Evolutionary conservation across 352 stramenopile genomes (phyloP), one percentile per base, ranked within the genome.

Genomic region (Peronosclerospora sorghi): DNA sequence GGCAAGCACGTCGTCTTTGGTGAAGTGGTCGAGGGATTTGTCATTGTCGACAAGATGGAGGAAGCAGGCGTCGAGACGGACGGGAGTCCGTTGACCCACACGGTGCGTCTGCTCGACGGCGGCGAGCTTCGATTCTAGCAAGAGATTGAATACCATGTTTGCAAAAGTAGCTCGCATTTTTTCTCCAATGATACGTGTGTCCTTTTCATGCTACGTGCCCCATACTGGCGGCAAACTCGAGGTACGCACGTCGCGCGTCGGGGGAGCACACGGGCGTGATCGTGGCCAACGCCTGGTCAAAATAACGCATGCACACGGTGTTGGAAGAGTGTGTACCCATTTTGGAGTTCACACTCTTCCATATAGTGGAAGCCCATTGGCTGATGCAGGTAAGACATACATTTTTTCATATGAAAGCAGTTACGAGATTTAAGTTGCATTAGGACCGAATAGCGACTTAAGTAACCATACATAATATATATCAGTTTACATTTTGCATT

Each of bases 1-100:
- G 80, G 80, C 47, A 70, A 83, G 40, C 80, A 92, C 48, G 77
- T 88, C 17, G 73, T 92, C 18, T 92, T 92, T 51, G 80, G 80
- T 12, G 68, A 90, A 48, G 73, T 92, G 24, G 64, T 90, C 10
- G 80, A 87, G 6, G 80, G 80, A 14, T 88, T 89, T 50, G 59
- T 79, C 7, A 73, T 92, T 23, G 75, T 92, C 21, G 76, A 90
- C 58, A 70, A 68, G 57, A 90, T 92, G 80, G 80, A 92, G 45
- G 41, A 56, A 12, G 73, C 73, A 4, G 79, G 79, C 1, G 72
- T 80, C 15, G 57, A 65, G 12, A 54, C 51, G 35, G 79, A 89
- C 28, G 76, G 76, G 45, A 69, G 82, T 26, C 53, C 62, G 2
- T 49, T 88, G 7, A 37, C 68, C 44, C 79, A 92, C 70, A 87